Evolutionary conservation across 2,329 filamentous ascomycete genomes (phyloP).

Genomic region (Alternaria tenuissima): DNA sequence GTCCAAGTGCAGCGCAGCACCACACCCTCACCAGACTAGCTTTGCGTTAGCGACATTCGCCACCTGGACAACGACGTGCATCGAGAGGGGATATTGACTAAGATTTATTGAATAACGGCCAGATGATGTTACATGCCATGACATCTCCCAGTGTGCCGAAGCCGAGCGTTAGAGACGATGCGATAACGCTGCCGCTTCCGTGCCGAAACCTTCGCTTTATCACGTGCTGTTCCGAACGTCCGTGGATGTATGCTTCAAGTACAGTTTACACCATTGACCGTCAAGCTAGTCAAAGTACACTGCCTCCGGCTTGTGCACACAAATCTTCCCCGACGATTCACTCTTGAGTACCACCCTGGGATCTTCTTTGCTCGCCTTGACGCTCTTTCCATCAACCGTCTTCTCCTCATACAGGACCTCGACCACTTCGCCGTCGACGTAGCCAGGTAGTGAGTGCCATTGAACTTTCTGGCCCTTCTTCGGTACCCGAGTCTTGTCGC

Average conservation of each 20-base stretch:
- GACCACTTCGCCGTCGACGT: conserved; percentile 53
- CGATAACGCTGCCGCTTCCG: neutral
- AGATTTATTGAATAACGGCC: conserved; percentile 11
- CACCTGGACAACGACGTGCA: conserved; percentile 9
- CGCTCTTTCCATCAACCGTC: conserved; percentile 53
- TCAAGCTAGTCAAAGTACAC: conserved; percentile 53
- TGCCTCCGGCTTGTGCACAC: conserved; percentile 55
- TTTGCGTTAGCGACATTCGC: conserved; percentile 13
- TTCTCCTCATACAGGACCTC: conserved; percentile 54
- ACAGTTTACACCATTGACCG: neutral
- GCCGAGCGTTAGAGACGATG: neutral
- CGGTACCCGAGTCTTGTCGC: conserved; percentile 52
- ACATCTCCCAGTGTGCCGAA: neutral
- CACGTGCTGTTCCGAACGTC: neutral
- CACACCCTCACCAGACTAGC: conserved; percentile 17
- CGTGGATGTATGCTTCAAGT: neutral
- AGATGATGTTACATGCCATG: conserved; percentile 4
- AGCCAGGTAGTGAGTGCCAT: conserved; percentile 53
- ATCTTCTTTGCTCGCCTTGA: conserved; percentile 54
- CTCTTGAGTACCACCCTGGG: conserved; percentile 54
- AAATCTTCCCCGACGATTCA: conserved; percentile 51
- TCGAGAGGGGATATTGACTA: neutral
- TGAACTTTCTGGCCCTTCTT: conserved; percentile 53
- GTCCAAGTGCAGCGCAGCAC: conserved; percentile 19
- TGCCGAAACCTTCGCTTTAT: neutral